Evolutionary conservation across 1,284 basidiomycete genomes (phyloP).

Genomic region (Pseudozyma hubeiensis): DNA sequence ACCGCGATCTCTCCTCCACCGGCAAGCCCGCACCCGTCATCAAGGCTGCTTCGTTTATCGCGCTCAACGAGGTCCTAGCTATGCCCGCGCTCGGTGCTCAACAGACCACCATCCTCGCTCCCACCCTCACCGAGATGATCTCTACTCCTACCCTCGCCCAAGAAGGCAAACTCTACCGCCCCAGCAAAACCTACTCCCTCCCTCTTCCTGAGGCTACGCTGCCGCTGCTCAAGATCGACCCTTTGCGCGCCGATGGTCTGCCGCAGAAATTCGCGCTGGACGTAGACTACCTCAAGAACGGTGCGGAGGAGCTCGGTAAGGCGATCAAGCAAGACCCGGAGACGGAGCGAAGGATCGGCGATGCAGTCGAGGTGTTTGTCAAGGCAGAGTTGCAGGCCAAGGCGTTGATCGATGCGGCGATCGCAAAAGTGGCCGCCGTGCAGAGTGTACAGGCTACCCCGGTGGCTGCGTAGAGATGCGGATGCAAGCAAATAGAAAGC

Average conservation of each 20-base stretch:
- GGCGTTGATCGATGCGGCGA: constrained; percentile 29
- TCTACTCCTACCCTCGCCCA: not conserved
- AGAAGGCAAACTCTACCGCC: constrained; percentile 18
- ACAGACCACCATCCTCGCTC: constrained; percentile 36
- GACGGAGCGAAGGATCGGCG: constrained; percentile 34
- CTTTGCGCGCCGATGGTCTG: constrained; percentile 24
- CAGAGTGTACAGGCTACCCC: constrained; percentile 7
- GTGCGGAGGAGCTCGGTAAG: constrained; percentile 10
- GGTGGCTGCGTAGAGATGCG: not conserved
- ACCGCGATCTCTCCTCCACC: constrained; percentile 11
- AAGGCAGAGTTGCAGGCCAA: constrained; percentile 33
- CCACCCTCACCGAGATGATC: constrained; percentile 32
- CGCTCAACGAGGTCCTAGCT: constrained; percentile 37
- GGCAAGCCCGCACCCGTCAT: constrained; percentile 17
- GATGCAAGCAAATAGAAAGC: too few species aligned
- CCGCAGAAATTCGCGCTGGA: constrained; percentile 17
- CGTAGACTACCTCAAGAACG: constrained; percentile 28
- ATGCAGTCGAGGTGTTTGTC: constrained; percentile 33
- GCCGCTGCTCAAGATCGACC: constrained; percentile 29
- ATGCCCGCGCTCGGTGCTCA: constrained; percentile 37
- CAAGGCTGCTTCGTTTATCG: constrained; percentile 36
- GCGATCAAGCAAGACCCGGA: constrained; percentile 26
- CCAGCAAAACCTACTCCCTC: constrained; percentile 26
- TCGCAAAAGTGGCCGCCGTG: constrained; percentile 9
- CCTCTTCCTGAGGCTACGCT: constrained; percentile 21